Conservation (phyloP, 148 eudicot genomes). For the Rhododendron williamsianum region DNA sequence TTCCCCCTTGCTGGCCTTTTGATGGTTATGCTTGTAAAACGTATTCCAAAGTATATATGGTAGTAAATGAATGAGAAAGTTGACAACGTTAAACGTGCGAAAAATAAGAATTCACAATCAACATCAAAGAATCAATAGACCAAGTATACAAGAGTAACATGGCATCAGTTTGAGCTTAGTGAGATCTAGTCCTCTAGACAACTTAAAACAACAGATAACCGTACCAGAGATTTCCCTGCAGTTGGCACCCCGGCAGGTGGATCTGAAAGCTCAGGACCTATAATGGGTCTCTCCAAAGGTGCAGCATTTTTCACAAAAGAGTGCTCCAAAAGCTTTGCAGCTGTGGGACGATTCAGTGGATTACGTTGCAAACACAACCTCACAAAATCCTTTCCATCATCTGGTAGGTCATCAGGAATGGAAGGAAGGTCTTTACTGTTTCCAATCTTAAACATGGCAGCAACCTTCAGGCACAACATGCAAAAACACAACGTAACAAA, state of each 20-base stretch:
- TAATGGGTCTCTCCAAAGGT: constrained; percentile 55
- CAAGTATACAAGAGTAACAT: background rate
- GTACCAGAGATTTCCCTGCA: constrained; percentile 48
- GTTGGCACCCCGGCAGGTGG: constrained; percentile 32
- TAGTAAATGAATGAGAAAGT: background rate
- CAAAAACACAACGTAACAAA: constrained; percentile 7
- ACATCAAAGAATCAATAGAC: background rate
- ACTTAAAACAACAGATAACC: background rate
- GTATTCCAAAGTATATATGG: background rate
- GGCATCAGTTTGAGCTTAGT: background rate
- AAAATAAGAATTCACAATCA: background rate
- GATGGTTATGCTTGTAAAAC: background rate
- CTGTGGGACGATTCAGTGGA: constrained; percentile 68
- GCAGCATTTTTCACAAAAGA: constrained; percentile 70
- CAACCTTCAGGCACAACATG: constrained; percentile 48
- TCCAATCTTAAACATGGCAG: constrained; percentile 94
- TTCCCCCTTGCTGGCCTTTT: background rate
- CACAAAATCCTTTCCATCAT: constrained; percentile 89
- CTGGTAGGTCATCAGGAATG: constrained; percentile 82
- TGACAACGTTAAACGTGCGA: background rate
- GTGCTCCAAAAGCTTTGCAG: constrained; percentile 77
- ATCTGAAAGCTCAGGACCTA: constrained; percentile 43
- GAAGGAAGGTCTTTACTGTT: constrained; percentile 90
- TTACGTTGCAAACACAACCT: constrained; percentile 76
- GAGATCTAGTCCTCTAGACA: background rate